Evolutionary conservation across 176 grass and related monocot species (phyloP).

Genomic region (Secale cereale): DNA sequence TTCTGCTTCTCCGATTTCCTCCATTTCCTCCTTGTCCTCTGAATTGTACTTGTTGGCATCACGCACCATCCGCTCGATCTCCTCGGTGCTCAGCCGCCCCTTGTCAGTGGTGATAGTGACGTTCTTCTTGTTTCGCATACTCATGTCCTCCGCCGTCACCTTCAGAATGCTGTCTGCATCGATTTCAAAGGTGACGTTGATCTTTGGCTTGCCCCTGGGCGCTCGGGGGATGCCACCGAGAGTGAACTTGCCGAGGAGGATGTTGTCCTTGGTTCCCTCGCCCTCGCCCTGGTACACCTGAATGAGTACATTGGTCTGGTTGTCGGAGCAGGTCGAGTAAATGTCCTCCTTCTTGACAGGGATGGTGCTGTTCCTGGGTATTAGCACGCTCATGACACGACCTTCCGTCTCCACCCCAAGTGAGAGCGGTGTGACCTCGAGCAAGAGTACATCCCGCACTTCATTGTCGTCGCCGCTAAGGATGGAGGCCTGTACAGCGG

Average conservation of each 20-base stretch:
- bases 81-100: neutral
- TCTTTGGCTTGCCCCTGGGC: neutral
- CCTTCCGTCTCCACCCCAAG: neutral
- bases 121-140: neutral
- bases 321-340: neutral
- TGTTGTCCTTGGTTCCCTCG: neutral
- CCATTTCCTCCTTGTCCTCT: neutral
- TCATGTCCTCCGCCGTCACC: neutral
- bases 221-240: neutral
- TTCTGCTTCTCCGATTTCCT: too few relatives aligned
- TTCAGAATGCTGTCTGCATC: neutral
- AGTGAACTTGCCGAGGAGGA: neutral
- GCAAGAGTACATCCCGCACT: neutral
- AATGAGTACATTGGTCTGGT: neutral
- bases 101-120: neutral
- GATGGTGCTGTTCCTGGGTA: neutral
- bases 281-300: neutral
- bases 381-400: neutral
- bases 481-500: conserved; percentile 29
- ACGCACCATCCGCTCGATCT: neutral
- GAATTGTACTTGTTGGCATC: neutral
- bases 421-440: neutral
- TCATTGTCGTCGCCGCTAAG: neutral
- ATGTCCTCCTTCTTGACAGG: neutral
- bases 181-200: neutral